A percentile compares a stretch with the other conserved stretches of the same genome.
Conservation (phyloP, 2,329 filamentous ascomycete genomes). For the Fusarium sp. region DNA sequence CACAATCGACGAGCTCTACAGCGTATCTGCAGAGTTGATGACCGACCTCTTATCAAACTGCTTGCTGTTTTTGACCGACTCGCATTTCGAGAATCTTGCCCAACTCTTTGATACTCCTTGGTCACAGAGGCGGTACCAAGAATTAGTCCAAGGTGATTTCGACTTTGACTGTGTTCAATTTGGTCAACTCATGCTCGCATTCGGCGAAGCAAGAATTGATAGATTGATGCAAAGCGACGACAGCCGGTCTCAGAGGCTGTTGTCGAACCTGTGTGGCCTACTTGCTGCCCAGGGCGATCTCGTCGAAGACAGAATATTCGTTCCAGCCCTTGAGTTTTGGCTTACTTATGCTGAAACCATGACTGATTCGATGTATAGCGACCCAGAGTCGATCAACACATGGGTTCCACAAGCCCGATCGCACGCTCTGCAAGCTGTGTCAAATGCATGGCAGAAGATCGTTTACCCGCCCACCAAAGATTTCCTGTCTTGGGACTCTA, state of each 20-base stretch:
- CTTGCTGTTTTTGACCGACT: conserved; percentile 69
- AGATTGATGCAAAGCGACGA: conserved; percentile 67
- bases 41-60: conserved; percentile 74
- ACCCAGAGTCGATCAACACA: conserved; percentile 57
- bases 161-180: conserved; percentile 75
- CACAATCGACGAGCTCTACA: conserved; percentile 67
- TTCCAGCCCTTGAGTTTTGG: conserved; percentile 84
- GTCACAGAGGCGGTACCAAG: conserved; percentile 67
- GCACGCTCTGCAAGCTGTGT: conserved; percentile 72
- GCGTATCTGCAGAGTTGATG: conserved; percentile 71
- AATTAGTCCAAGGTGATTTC: conserved; percentile 69
- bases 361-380: conserved; percentile 67
- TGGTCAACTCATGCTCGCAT: conserved; percentile 74
- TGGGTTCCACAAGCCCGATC: conserved; percentile 71
- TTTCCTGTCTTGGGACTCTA: conserved; percentile 75
- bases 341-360: conserved; percentile 78
- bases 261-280: conserved; percentile 72
- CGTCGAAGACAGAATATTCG: conserved; percentile 78
- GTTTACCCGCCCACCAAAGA: conserved; percentile 71
- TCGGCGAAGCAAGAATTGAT: conserved; percentile 73
- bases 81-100: conserved; percentile 69
- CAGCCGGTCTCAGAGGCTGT: conserved; percentile 63
- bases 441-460: conserved; percentile 76
- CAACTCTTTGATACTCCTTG: conserved; percentile 71
- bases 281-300: conserved; percentile 74